These are phyloP conservation scores for Gentiana dahurica DNA, from an alignment of 257 asterid genomes.

Conservation along the genomic window DNA sequence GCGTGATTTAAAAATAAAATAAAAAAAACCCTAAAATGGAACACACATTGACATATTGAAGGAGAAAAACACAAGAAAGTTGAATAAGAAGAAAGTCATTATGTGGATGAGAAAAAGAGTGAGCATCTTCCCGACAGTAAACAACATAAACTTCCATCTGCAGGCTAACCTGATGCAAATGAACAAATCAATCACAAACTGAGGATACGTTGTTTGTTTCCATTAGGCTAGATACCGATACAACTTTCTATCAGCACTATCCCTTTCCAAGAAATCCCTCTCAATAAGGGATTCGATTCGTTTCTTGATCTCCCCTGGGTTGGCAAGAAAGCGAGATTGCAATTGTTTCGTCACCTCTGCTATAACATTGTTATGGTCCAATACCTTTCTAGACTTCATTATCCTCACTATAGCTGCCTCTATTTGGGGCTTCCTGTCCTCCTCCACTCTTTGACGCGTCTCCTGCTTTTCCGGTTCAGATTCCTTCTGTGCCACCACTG, in stretches of 20 bases:
- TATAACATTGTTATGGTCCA: constrained; percentile 80
- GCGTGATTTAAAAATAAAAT: too few relatives aligned
- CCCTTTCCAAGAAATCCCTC: constrained; percentile 85
- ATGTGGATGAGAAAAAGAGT: background rate
- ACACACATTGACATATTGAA: background rate
- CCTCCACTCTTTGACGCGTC: constrained; percentile 87
- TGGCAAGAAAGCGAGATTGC: constrained; percentile 77
- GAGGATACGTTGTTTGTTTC: background rate
- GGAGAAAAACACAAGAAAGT: too few relatives aligned
- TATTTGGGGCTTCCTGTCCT: constrained; percentile 86
- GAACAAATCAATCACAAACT: constrained; percentile 1
- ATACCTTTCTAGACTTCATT: constrained; percentile 75
- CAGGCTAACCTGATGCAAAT: constrained; percentile 6
- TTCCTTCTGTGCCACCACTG: constrained; percentile 86
- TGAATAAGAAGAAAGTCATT: too few relatives aligned
- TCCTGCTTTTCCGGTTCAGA: constrained; percentile 89
- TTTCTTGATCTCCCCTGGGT: constrained; percentile 77
- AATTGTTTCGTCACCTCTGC: constrained; percentile 80
- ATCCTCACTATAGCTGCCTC: constrained; percentile 86
- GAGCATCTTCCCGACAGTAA: constrained; percentile 6
- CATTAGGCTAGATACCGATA: constrained; percentile 60
- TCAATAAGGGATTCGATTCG: constrained; percentile 77
- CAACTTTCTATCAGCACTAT: constrained; percentile 46
- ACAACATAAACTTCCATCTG: constrained; percentile 7
- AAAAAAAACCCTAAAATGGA: background rate